A percentile compares a stretch with the other conserved stretches of the same genome.
phyloP scores from a whole-genome alignment of 2,329 filamentous ascomycete species.

The Penicillium sp. region DNA sequence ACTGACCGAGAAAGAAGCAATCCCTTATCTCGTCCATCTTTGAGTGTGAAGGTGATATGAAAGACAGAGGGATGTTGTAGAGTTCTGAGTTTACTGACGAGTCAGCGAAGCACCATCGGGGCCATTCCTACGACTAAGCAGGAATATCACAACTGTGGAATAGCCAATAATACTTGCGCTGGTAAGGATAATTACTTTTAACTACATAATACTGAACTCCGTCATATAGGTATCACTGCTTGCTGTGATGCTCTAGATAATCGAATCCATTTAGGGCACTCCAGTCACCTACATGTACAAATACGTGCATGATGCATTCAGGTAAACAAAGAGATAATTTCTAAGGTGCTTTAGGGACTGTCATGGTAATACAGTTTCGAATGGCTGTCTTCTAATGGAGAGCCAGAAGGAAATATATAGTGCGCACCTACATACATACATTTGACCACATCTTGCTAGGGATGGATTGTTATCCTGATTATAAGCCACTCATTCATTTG shows the following conservation, averaged over 20 bases:
- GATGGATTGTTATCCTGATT: not conserved
- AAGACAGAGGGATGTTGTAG: not conserved
- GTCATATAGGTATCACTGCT: not conserved
- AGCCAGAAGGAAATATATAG: not conserved
- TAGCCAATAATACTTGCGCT: not conserved
- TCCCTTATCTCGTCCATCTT: not conserved
- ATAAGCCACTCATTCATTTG: not conserved
- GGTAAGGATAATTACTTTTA: not conserved
- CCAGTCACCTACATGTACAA: no score
- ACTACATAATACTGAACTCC: not conserved
- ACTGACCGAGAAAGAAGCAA: not conserved
- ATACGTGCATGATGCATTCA: not conserved
- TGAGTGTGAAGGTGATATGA: not conserved
- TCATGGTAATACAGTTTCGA: not conserved
- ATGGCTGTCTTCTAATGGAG: not conserved
- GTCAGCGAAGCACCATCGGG: not conserved
- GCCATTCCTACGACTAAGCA: not conserved
- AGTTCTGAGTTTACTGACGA: not conserved
- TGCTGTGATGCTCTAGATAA: not conserved
- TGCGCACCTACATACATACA: not conserved
- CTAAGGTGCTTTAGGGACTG: not conserved
- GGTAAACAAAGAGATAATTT: not conserved
- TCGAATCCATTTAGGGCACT: not conserved
- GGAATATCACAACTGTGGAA: not conserved
- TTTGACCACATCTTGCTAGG: not conserved